A percentile compares a stretch with the other conserved stretches of the same genome.
Evolutionary conservation across 2,329 filamentous ascomycete genomes (phyloP).

Genomic region (Hymenoscyphus fructigenus): DNA sequence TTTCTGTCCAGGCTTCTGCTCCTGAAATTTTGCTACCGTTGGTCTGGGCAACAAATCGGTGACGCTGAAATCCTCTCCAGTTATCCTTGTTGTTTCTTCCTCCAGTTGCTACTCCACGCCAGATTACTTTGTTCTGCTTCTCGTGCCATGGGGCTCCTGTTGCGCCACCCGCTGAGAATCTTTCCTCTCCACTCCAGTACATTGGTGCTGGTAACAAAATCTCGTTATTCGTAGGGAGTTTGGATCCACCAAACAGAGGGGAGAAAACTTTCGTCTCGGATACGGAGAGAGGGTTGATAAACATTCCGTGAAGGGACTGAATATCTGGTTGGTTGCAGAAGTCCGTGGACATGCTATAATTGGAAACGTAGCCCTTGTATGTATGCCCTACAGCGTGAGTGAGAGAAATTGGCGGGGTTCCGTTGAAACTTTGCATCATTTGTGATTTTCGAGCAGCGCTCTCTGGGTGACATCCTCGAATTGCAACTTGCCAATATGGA

Average conservation of each 20-base stretch:
- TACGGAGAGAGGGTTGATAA: conserved; percentile 52
- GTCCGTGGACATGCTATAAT: conserved; percentile 44
- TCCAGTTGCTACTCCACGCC: conserved; percentile 64
- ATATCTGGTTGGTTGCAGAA: conserved; percentile 53
- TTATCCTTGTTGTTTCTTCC: conserved; percentile 49
- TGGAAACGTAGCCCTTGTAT: conserved; percentile 40
- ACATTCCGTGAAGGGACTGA: conserved; percentile 52
- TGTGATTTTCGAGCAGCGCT: conserved; percentile 55
- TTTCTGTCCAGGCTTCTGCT: conserved; percentile 31
- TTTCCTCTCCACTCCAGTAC: conserved; percentile 58
- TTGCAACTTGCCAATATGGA: conserved; percentile 55
- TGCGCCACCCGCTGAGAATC: conserved; percentile 54
- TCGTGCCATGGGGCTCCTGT: conserved; percentile 56
- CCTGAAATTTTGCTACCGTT: conserved; percentile 45
- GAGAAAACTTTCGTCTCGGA: conserved; percentile 53
- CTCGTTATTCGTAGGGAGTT: conserved; percentile 61
- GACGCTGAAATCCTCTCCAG: conserved; percentile 55
- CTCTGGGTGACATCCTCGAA: conserved; percentile 59
- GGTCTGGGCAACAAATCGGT: conserved; percentile 53
- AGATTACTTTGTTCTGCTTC: conserved; percentile 56
- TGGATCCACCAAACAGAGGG: conserved; percentile 60
- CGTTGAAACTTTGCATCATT: conserved; percentile 43
- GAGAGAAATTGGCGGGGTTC: conserved; percentile 47
- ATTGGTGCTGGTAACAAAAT: conserved; percentile 62
- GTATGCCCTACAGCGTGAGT: conserved; percentile 42